Evolutionary conservation across 306 rosid genomes (phyloP).

Genomic region (Medicago ruthenica): DNA sequence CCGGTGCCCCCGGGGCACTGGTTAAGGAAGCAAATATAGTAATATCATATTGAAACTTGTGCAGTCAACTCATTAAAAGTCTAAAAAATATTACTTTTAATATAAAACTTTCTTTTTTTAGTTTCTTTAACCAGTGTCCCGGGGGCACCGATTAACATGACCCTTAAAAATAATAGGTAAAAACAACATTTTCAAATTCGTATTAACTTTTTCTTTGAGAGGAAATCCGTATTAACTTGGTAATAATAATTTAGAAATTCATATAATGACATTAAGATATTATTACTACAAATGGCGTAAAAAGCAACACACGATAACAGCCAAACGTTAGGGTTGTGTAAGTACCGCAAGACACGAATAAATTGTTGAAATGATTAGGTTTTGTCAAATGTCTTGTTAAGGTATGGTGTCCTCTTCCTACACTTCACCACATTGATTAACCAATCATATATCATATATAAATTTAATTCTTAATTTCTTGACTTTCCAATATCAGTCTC

Average conservation of each 20-base stretch:
- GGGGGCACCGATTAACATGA: too few relatives aligned
- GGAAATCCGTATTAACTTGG: neutral
- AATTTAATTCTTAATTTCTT: slow-evolving; percentile 33
- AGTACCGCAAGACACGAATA: slow-evolving; percentile 25
- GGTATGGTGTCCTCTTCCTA: too few relatives aligned
- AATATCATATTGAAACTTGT: too few relatives aligned
- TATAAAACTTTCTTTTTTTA: too few relatives aligned
- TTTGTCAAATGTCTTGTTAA: neutral
- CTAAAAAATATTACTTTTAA: too few relatives aligned
- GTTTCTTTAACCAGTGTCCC: too few relatives aligned
- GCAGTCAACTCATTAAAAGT: too few relatives aligned
- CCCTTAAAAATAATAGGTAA: too few relatives aligned
- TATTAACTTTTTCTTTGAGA: too few relatives aligned
- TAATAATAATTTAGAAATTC: neutral
- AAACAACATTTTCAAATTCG: neutral
- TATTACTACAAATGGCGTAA: slow-evolving; percentile 3
- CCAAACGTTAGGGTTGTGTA: slow-evolving; percentile 7
- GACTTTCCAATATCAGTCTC: slow-evolving; percentile 29
- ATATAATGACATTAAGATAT: neutral
- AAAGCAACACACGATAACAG: slow-evolving; percentile 26
- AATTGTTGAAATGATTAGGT: slow-evolving; percentile 39
- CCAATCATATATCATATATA: neutral
- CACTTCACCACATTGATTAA: slow-evolving; percentile 19
- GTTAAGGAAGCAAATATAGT: too few relatives aligned
- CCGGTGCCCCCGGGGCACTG: too few relatives aligned